These are phyloP conservation scores for Phialemonium atrogriseum DNA, from an alignment of 2,329 filamentous ascomycete species.

Conservation along the genomic window DNA sequence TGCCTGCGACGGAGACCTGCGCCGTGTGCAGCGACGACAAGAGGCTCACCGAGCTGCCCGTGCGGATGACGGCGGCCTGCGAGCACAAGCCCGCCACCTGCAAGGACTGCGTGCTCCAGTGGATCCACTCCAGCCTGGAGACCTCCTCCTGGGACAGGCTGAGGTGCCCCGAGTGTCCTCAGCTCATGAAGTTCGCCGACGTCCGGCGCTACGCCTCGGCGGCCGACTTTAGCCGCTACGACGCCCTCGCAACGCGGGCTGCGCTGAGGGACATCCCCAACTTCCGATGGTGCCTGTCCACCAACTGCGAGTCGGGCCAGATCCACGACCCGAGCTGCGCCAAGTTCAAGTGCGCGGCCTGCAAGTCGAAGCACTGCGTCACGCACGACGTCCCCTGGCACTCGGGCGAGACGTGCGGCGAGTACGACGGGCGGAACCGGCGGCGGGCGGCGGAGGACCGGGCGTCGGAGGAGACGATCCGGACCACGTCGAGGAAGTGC, in stretches of 20 bases:
- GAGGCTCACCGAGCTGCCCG: slow-evolving; percentile 22
- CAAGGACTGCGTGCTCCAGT: slow-evolving; percentile 23
- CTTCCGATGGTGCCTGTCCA: slow-evolving; percentile 30
- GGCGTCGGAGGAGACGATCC: slow-evolving; percentile 24
- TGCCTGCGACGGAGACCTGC: slow-evolving; percentile 21
- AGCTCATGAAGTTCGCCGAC: slow-evolving; percentile 19
- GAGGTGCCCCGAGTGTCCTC: slow-evolving; percentile 25
- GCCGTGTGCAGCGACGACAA: slow-evolving; percentile 25
- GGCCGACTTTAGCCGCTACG: slow-evolving; percentile 24
- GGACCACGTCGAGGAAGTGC: slow-evolving; percentile 24
- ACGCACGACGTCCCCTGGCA: slow-evolving; percentile 29
- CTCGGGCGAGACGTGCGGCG: slow-evolving; percentile 24
- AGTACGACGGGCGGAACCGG: slow-evolving; percentile 24
- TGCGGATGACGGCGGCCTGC: slow-evolving; percentile 19
- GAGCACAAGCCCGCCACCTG: slow-evolving; percentile 19
- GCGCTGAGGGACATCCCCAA: slow-evolving; percentile 18
- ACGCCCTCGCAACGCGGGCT: slow-evolving; percentile 22
- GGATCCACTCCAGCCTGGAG: slow-evolving; percentile 23
- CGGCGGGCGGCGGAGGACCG: slow-evolving; percentile 19
- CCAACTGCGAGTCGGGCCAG: slow-evolving; percentile 26
- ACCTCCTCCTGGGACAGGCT: slow-evolving; percentile 21
- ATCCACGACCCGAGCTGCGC: slow-evolving; percentile 22
- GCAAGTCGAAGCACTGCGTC: slow-evolving; percentile 22
- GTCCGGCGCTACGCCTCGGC: slow-evolving; percentile 18
- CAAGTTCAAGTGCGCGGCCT: slow-evolving; percentile 23